phyloP scores from a whole-genome alignment of 2,329 filamentous ascomycete genomes.

The Colletotrichum higginsianum region DNA sequence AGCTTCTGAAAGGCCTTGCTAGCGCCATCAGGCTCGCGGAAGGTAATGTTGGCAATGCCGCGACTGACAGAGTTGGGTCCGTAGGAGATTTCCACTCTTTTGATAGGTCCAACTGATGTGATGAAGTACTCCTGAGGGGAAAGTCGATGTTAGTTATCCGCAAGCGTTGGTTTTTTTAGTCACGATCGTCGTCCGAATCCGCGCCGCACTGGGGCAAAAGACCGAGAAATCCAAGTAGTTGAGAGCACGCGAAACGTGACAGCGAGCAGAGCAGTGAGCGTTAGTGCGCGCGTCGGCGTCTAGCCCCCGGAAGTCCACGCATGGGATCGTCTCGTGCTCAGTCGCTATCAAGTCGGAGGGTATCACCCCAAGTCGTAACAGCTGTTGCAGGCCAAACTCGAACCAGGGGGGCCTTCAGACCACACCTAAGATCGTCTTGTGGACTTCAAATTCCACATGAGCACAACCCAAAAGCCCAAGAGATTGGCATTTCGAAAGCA shows the following conservation, averaged over 20 bases:
- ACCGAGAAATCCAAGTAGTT: slow-evolving; percentile 40
- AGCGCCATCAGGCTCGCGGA: slow-evolving; percentile 85
- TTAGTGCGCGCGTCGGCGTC: slow-evolving; percentile 41
- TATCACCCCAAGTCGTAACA: slow-evolving; percentile 40
- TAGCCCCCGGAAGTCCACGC: slow-evolving; percentile 15
- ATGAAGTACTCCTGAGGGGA: slow-evolving; percentile 93
- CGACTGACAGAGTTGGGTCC: slow-evolving; percentile 93
- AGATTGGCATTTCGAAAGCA: slow-evolving; percentile 32
- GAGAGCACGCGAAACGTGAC: slow-evolving; percentile 28
- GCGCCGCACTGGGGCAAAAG: slow-evolving; percentile 46
- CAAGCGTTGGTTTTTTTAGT: slow-evolving; percentile 56
- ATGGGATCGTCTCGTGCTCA: slow-evolving; percentile 19
- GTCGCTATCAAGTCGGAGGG: slow-evolving; percentile 36
- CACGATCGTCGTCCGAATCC: slow-evolving; percentile 44
- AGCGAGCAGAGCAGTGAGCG: slow-evolving; percentile 57
- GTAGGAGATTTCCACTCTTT: slow-evolving; percentile 92
- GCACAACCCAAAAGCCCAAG: not conserved
- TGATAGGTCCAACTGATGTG: slow-evolving; percentile 89
- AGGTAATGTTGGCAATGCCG: slow-evolving; percentile 91
- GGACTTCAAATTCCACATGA: slow-evolving; percentile 2
- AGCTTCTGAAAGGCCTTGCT: slow-evolving; percentile 86
- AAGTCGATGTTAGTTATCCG: slow-evolving; percentile 76
- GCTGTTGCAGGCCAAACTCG: slow-evolving; percentile 22
- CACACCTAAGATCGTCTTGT: not conserved
- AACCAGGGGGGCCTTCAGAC: slow-evolving; percentile 5